Evolutionary conservation across 2,329 filamentous ascomycete genomes (phyloP).

Genomic region (Curvularia sp.): DNA sequence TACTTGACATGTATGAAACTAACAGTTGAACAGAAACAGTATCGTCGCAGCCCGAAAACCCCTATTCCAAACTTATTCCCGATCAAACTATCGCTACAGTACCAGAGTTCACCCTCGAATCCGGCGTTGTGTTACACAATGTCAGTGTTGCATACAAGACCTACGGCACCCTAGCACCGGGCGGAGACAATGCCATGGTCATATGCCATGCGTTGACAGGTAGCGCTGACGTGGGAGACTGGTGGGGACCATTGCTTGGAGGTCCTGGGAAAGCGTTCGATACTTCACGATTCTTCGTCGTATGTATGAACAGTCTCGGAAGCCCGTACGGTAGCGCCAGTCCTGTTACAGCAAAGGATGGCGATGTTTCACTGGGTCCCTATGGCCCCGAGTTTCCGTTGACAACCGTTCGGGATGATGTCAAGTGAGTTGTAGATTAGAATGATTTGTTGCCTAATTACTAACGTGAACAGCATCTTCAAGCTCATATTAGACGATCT

Average conservation of each 20-base stretch:
- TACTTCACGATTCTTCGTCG: constrained; percentile 80
- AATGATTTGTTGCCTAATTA: background rate
- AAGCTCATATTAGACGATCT: constrained; percentile 80
- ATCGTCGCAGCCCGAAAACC: constrained; percentile 83
- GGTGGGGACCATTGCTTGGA: constrained; percentile 85
- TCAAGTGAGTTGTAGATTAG: constrained; percentile 68
- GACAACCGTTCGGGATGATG: constrained; percentile 94
- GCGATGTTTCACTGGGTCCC: constrained; percentile 72
- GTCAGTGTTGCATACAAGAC: constrained; percentile 71
- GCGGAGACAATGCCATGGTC: constrained; percentile 68
- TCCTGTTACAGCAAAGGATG: constrained; percentile 86
- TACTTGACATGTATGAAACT: constrained; percentile 19
- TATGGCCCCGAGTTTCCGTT: constrained; percentile 97
- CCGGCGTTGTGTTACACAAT: constrained; percentile 82
- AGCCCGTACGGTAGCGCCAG: constrained; percentile 89
- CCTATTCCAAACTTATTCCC: constrained; percentile 83
- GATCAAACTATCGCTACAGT: constrained; percentile 87
- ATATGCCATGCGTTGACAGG: constrained; percentile 86
- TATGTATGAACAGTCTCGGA: constrained; percentile 85
- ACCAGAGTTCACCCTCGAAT: constrained; percentile 91
- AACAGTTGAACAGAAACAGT: constrained; percentile 42
- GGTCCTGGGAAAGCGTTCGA: constrained; percentile 82
- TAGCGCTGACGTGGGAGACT: constrained; percentile 83
- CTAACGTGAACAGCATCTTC: constrained; percentile 66
- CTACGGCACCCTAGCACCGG: constrained; percentile 63